Evolutionary conservation across 2,329 filamentous ascomycete species (phyloP).

Genomic region (Pseudogymnoascus sp.): DNA sequence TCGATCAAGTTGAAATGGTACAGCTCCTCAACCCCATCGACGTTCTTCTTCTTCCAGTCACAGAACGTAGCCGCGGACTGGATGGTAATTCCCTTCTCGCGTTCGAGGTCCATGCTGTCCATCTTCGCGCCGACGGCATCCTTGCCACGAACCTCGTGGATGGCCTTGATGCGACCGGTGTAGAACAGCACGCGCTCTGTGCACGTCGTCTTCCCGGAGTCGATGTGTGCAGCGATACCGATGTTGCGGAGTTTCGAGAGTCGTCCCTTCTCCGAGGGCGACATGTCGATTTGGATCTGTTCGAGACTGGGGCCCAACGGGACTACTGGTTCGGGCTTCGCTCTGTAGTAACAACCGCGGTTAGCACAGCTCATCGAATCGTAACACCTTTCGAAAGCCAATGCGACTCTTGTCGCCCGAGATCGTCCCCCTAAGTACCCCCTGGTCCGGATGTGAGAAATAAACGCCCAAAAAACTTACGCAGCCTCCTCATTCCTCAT

Average conservation of each 20-base stretch:
- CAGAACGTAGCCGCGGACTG: slow-evolving; percentile 97
- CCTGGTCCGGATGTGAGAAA: not conserved
- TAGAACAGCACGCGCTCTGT: slow-evolving; percentile 98
- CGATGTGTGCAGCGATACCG: slow-evolving; percentile 97
- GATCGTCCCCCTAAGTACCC: not conserved
- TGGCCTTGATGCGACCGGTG: slow-evolving; percentile 90
- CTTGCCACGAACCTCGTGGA: slow-evolving; percentile 92
- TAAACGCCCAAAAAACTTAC: not conserved
- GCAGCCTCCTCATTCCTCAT: not conserved
- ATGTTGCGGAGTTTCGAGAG: slow-evolving; percentile 86
- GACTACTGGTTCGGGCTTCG: not conserved
- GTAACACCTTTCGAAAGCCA: not conserved
- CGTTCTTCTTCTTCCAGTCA: slow-evolving; percentile 83
- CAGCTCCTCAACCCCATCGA: slow-evolving; percentile 70
- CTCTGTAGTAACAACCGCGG: not conserved
- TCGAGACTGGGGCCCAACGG: slow-evolving; percentile 36
- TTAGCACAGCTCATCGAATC: not conserved
- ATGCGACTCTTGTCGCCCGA: not conserved
- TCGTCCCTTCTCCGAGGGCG: slow-evolving; percentile 67
- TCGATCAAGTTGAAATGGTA: slow-evolving; percentile 99
- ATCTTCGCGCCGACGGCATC: slow-evolving; percentile 97
- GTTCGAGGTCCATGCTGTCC: slow-evolving; percentile 98
- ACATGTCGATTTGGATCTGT: slow-evolving; percentile 68
- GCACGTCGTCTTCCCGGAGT: slow-evolving; percentile 94
- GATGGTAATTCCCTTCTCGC: slow-evolving; percentile 98